These are phyloP conservation scores for Penicillium sp. DNA, from an alignment of 2,329 filamentous ascomycete species.

Conservation along the genomic window DNA sequence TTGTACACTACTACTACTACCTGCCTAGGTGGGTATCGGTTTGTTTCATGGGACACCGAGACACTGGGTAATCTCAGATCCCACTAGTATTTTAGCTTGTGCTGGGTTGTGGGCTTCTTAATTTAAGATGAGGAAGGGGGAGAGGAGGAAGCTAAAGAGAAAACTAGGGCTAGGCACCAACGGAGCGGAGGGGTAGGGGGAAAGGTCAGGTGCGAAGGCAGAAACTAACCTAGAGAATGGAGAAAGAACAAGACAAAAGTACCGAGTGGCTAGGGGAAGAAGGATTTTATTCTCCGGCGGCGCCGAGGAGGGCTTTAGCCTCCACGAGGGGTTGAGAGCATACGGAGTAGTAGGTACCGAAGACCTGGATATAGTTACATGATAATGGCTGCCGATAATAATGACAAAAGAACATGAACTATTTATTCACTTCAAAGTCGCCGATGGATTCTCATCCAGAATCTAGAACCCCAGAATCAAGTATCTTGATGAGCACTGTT, in stretches of 20 bases:
- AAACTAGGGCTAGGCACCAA: neutral
- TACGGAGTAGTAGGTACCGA: neutral
- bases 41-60: constrained; percentile 13
- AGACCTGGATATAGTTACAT: neutral
- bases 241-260: constrained; percentile 1
- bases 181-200: neutral
- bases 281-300: neutral
- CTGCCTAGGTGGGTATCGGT: constrained; percentile 20
- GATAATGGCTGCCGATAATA: neutral
- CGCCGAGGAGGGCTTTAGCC: neutral
- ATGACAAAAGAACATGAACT: neutral
- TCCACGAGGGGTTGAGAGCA: neutral
- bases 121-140: neutral
- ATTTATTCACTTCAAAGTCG: neutral
- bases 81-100: neutral
- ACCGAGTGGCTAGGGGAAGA: neutral
- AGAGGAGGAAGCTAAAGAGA: neutral
- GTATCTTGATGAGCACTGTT: constrained; percentile 20
- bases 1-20: constrained; percentile 8
- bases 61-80: constrained; percentile 12
- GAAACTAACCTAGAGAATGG: neutral
- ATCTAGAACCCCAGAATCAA: neutral
- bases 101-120: neutral
- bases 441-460: neutral
- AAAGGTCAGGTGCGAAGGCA: neutral